phyloP scores from a whole-genome alignment of 345 rosid genomes.

The Moringa oleifera region DNA sequence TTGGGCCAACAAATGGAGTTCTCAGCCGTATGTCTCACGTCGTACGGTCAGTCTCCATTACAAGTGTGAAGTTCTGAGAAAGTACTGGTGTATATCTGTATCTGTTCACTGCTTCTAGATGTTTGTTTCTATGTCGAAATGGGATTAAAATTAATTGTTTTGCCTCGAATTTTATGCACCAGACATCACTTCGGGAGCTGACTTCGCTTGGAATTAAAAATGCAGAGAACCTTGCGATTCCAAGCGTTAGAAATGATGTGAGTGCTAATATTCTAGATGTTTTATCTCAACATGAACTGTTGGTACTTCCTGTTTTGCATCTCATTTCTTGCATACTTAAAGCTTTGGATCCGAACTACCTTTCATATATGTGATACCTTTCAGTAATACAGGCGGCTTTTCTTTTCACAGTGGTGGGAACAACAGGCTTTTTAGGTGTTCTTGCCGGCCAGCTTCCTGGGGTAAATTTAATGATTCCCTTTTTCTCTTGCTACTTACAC shows the following conservation, averaged over 20 bases:
- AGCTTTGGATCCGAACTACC: background rate
- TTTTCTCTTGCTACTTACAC: background rate
- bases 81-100: slow-evolving; percentile 7
- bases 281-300: too few relatives aligned
- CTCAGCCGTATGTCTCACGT: slow-evolving; percentile 91
- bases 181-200: slow-evolving; percentile 87
- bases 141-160: background rate
- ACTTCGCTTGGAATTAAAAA: slow-evolving; percentile 77
- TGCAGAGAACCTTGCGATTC: slow-evolving; percentile 89
- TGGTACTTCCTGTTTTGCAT: too few relatives aligned
- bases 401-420: slow-evolving; percentile 85
- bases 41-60: slow-evolving; percentile 71
- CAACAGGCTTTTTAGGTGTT: slow-evolving; percentile 71
- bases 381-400: slow-evolving; percentile 85
- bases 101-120: slow-evolving; percentile 8
- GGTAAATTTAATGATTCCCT: slow-evolving; percentile 33
- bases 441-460: slow-evolving; percentile 95
- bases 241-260: slow-evolving; percentile 92
- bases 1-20: slow-evolving; percentile 94
- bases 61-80: slow-evolving; percentile 22
- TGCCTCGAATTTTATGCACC: slow-evolving; percentile 8
- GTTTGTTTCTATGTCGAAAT: background rate
- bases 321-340: background rate
- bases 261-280: slow-evolving; percentile 15
- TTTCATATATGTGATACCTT: slow-evolving; percentile 27